Base-by-base conservation (phyloP, 106 monocot species). In the Apostasia ramifera region DNA sequence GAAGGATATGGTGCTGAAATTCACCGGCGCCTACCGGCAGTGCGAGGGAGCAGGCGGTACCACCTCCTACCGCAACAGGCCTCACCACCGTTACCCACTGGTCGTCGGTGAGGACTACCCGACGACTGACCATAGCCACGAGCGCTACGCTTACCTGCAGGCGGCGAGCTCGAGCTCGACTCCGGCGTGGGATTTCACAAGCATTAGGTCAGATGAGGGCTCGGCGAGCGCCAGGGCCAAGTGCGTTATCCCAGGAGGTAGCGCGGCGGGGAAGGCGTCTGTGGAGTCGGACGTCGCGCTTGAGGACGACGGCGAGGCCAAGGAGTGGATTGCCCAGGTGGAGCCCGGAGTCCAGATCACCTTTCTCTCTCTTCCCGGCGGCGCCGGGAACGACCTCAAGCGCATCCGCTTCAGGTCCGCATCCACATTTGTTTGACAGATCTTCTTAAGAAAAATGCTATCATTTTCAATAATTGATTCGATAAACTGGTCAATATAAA, bases 311-410 rank as follows among this genome's bases (percentile, higher is more conserved):
- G 80, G 78, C 6, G 86, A 79, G 61, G 78, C 81, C 2, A 86
- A 82, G 81, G 95, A 95, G 74, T 95, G 95, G 95, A 82, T 83
- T 13, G 95, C 95, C 3, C 95, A 91, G 75, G 91, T 95, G 26
- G 95, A 95, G 65, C 95, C 95, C 0, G 95, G 95, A 2, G 95
- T 95, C 9, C 95, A 95, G 66, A 80, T 95, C 45, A 88, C 95
- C 50, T 95, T 95, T 47, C 73, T 95, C 8, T 85, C 88, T 7
- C 75, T 91, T 9, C 84, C 88, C 3, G 85, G 71, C 8, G 91
- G 95, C 15, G 83, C 77, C 12, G 88, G 95, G 70, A 95, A 95
- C 57, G 95, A 91, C 44, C 88, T 95, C 66, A 95, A 95, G 57
- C 88, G 95, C 53, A 95, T 95, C 53, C 79, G 95, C 1, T 95